These are phyloP conservation scores for Astrocystis sublimbata DNA, from an alignment of 495 filamentous ascomycete genomes.

Conservation along the genomic window DNA sequence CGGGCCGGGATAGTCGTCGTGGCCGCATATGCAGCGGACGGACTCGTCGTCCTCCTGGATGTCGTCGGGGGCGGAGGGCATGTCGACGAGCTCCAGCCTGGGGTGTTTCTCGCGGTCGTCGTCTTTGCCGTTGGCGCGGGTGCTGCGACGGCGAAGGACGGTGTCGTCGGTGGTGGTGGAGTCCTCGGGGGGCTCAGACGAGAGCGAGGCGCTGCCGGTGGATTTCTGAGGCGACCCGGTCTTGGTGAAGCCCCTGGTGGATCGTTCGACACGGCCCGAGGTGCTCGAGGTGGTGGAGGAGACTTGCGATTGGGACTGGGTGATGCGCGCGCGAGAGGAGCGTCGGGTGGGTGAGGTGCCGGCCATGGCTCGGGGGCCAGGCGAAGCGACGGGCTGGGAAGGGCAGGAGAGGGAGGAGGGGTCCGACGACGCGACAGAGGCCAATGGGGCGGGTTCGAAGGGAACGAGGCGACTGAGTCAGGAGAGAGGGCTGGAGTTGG, in stretches of 20 bases:
- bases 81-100: slow-evolving; percentile 53
- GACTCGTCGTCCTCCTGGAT: slow-evolving; percentile 86
- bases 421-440: slow-evolving; percentile 16
- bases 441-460: slow-evolving; percentile 17
- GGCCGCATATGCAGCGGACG: slow-evolving; percentile 91
- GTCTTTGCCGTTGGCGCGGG: slow-evolving; percentile 59
- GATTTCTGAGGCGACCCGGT: slow-evolving; percentile 71
- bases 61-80: slow-evolving; percentile 60
- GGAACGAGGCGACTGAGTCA: slow-evolving; percentile 9
- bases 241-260: slow-evolving; percentile 70
- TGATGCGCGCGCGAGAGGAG: slow-evolving; percentile 84
- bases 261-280: slow-evolving; percentile 65
- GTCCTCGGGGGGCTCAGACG: slow-evolving; percentile 80
- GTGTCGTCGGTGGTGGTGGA: slow-evolving; percentile 44
- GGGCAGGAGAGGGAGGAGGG: slow-evolving; percentile 18
- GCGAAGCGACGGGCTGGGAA: slow-evolving; percentile 34
- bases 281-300: slow-evolving; percentile 74
- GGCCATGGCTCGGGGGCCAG: slow-evolving; percentile 49
- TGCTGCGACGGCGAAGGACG: slow-evolving; percentile 56
- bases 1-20: slow-evolving; percentile 91
- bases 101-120: slow-evolving; percentile 35
- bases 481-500: background rate
- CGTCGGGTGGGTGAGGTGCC: slow-evolving; percentile 70
- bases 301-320: slow-evolving; percentile 74
- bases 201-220: slow-evolving; percentile 66